phyloP scores from a whole-genome alignment of 2,329 filamentous ascomycete species.

The Fusarium clavum region DNA sequence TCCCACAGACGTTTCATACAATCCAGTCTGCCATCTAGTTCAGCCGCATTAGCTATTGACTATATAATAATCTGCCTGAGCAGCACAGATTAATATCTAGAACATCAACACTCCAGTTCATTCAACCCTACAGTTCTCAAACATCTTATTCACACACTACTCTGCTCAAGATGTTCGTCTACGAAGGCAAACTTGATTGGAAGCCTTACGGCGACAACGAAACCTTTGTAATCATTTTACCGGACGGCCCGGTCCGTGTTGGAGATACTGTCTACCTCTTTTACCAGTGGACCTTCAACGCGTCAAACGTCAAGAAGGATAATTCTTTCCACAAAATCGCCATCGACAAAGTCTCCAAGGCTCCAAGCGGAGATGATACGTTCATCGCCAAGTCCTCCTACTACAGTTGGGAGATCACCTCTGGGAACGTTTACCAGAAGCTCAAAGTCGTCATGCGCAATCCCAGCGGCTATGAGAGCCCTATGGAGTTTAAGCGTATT shows the following conservation, averaged over 20 bases:
- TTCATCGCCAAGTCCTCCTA: constrained; percentile 16
- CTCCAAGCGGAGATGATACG: background rate
- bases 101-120: no score
- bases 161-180: constrained; percentile 23
- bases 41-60: no score
- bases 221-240: constrained; percentile 28
- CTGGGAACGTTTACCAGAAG: constrained; percentile 16
- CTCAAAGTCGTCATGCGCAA: constrained; percentile 26
- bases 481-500: constrained; percentile 16
- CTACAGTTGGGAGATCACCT: constrained; percentile 20
- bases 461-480: background rate
- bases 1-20: no score
- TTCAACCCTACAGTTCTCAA: background rate
- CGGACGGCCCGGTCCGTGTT: constrained; percentile 20
- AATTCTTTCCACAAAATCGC: constrained; percentile 30
- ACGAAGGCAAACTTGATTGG: constrained; percentile 37
- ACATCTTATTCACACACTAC: rapidly evolving
- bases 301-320: constrained; percentile 7
- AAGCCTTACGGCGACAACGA: constrained; percentile 26
- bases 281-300: constrained; percentile 27
- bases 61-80: no score
- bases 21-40: no score
- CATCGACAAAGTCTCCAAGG: constrained; percentile 18
- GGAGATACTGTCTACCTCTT: constrained; percentile 34
- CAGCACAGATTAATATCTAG: no score